Conservation (phyloP, 2,329 filamentous ascomycete species). For the Akanthomyces muscarius region DNA sequence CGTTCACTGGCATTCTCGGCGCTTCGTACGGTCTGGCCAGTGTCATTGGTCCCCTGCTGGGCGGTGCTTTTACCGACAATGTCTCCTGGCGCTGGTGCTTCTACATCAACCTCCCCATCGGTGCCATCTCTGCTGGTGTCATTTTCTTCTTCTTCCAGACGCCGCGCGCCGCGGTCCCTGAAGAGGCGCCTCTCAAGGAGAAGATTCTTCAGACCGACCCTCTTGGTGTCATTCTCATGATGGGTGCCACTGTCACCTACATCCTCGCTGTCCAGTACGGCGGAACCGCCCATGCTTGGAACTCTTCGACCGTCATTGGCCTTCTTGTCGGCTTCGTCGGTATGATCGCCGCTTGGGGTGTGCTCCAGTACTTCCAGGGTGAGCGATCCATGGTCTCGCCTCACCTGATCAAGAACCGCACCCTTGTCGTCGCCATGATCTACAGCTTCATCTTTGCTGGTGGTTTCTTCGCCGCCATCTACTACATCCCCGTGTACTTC, state of each 20-base stretch:
- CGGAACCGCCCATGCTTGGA: slow-evolving; percentile 38
- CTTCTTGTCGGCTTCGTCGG: slow-evolving; percentile 32
- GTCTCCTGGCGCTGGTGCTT: slow-evolving; percentile 29
- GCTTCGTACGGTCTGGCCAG: slow-evolving; percentile 25
- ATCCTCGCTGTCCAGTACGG: slow-evolving; percentile 42
- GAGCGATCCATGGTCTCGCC: slow-evolving; percentile 38
- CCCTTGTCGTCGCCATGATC: slow-evolving; percentile 29
- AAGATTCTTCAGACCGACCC: slow-evolving; percentile 43
- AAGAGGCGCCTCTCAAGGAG: slow-evolving; percentile 30
- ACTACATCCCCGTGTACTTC: slow-evolving; percentile 40
- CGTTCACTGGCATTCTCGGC: slow-evolving; percentile 25
- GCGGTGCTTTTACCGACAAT: slow-evolving; percentile 26
- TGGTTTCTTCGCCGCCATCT: slow-evolving; percentile 35
- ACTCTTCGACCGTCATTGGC: slow-evolving; percentile 32
- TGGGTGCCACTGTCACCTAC: slow-evolving; percentile 37
- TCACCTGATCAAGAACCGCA: slow-evolving; percentile 32
- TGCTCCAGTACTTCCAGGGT: slow-evolving; percentile 35
- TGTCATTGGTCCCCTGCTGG: slow-evolving; percentile 25
- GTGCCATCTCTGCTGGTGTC: slow-evolving; percentile 25
- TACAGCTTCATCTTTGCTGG: slow-evolving; percentile 38
- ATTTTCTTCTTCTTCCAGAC: slow-evolving; percentile 36
- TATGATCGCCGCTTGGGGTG: slow-evolving; percentile 29
- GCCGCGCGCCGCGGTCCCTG: slow-evolving; percentile 32
- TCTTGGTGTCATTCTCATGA: slow-evolving; percentile 36
- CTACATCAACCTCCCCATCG: slow-evolving; percentile 32